These are phyloP conservation scores for Xylaria longipes DNA, from an alignment of 495 filamentous ascomycete genomes.

Conservation along the genomic window DNA sequence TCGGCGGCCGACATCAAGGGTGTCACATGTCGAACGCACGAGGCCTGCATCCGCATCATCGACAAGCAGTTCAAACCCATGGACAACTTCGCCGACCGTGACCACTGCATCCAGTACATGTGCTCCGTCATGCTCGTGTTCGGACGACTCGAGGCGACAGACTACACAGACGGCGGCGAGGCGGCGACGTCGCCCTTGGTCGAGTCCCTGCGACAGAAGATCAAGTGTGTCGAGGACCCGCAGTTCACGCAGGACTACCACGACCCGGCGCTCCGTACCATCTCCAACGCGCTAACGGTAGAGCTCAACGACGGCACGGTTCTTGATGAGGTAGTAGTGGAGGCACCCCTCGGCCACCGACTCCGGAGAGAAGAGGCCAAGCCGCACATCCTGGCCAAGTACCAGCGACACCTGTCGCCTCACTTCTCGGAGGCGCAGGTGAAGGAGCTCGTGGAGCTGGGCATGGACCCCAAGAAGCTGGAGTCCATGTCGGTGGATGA, in stretches of 20 bases:
- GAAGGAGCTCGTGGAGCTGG: conserved; percentile 77
- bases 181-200: conserved; percentile 89
- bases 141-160: conserved; percentile 85
- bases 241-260: conserved; percentile 96
- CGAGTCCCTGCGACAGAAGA: conserved; percentile 87
- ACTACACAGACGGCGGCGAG: conserved; percentile 91
- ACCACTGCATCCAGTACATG: conserved; percentile 99
- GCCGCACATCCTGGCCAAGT: conserved; percentile 93
- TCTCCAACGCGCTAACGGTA: conserved; percentile 93
- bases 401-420: conserved; percentile 85
- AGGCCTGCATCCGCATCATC: conserved; percentile 97
- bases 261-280: conserved; percentile 87
- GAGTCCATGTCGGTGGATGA: conserved; percentile 84
- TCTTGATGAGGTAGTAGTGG: conserved; percentile 88
- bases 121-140: conserved; percentile 92
- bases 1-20: conserved; percentile 92
- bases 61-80: conserved; percentile 99
- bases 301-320: conserved; percentile 94
- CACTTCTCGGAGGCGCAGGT: conserved; percentile 80
- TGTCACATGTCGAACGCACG: conserved; percentile 93
- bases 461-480: conserved; percentile 72
- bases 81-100: conserved; percentile 99
- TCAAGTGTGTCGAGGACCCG: conserved; percentile 93
- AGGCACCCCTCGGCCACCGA: conserved; percentile 93
- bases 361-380: conserved; percentile 95